Evolutionary conservation across 768 basidiomycete species (phyloP).

Genomic region (Xanthoconium purpureum): DNA sequence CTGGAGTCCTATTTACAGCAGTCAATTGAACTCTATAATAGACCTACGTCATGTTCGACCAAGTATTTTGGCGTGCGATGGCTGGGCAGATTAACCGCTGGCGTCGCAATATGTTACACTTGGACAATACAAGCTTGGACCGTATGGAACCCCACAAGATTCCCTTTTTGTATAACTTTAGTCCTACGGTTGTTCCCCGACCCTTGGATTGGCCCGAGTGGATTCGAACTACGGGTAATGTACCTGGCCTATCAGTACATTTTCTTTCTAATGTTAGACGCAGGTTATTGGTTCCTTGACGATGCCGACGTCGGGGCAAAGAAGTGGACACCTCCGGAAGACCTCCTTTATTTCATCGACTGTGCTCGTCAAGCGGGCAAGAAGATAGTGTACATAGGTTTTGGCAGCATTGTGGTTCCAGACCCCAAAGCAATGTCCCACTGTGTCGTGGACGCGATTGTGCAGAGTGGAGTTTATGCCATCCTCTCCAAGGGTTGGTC

Average conservation of each 20-base stretch:
- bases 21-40: constrained; percentile 27
- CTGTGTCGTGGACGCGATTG: constrained; percentile 84
- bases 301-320: constrained; percentile 85
- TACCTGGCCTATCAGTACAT: constrained; percentile 3
- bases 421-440: constrained; percentile 92
- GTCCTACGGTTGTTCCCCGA: constrained; percentile 83
- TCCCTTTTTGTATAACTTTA: constrained; percentile 97
- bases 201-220: constrained; percentile 99
- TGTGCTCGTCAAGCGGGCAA: constrained; percentile 68
- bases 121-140: constrained; percentile 83
- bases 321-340: constrained; percentile 86
- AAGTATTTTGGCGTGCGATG: constrained; percentile 95
- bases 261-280: constrained; percentile 4
- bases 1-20: not conserved
- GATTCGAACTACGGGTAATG: constrained; percentile 85
- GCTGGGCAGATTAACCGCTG: constrained; percentile 94
- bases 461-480: constrained; percentile 82
- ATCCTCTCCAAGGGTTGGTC: constrained; percentile 99
- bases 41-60: constrained; percentile 97
- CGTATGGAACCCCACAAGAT: constrained; percentile 98
- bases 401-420: constrained; percentile 95
- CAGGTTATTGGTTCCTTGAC: constrained; percentile 97
- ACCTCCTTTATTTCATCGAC: constrained; percentile 80
- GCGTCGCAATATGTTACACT: constrained; percentile 72
- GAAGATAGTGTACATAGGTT: constrained; percentile 97